Evolutionary conservation across 306 rosid genomes (phyloP), one percentile per base, ranked within the genome.

Genomic region (Abrus pulchellus): DNA sequence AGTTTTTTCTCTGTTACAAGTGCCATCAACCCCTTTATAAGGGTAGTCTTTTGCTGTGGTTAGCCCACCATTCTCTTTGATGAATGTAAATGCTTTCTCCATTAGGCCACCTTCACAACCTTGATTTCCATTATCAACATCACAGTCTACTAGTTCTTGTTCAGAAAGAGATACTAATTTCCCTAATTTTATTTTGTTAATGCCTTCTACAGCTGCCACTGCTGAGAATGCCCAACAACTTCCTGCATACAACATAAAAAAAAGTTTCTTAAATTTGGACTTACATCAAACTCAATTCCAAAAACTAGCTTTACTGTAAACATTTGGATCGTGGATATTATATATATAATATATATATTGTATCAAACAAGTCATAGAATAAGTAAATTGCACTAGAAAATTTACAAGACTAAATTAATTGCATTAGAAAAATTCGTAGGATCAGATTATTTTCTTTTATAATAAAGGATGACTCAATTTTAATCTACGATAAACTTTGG

Each of bases 161-260:
- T 89, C 94, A 6, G 97, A 89, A 4, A 92, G 86, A 65, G 97
- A 86, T 14, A 86, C 66, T 76, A 94, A 75, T 5, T 85, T 74
- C 5, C 93, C 93, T 11, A 88, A 76, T 77, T 89, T 83, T 69
- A 94, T 91, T 80, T 92, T 2, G 86, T 86, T 83, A 76, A 94
- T 77, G 72, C 97, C 92, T 90, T 94, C 97, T 40, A 94, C 88
- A 14, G 97, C 93, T 68, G 97, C 94, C 59, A 90, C 94, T 1
- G 94, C 85, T 30, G 94, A 85, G 84, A 94, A 92, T 71, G 98
- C 98, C 97, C 98, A 92, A 81, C 98, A 92, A 68, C 90, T 79
- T 74, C 94, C 93, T 92, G 87, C 55, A 33, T 45, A 66, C 30
- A 53, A 61, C 60, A 34, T 20, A 0, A 20, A 20, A 20, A 20